Evolutionary conservation across 371 early-diverging fungal genomes (phyloP).

Genomic region (Sporodiniella umbellata): DNA sequence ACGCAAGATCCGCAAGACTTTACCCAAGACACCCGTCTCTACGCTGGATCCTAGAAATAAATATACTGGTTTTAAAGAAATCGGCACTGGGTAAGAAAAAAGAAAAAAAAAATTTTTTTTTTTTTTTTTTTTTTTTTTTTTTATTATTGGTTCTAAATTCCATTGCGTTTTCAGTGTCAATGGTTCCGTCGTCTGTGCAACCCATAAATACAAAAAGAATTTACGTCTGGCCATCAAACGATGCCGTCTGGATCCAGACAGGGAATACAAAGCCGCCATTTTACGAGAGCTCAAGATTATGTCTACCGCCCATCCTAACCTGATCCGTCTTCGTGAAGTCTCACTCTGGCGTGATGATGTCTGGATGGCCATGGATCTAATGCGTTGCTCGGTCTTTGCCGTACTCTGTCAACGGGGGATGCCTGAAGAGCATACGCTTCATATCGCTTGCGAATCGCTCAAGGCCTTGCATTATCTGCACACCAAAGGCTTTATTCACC

Average conservation of each 20-base stretch:
- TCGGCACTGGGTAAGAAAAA: constrained; percentile 52
- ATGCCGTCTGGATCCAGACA: constrained; percentile 45
- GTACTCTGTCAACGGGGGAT: constrained; percentile 50
- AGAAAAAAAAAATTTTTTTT: no score
- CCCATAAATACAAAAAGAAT: constrained; percentile 40
- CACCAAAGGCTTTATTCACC: constrained; percentile 92
- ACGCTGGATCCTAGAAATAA: constrained; percentile 43
- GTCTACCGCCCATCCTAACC: constrained; percentile 42
- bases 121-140: no score
- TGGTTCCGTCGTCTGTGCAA: constrained; percentile 44
- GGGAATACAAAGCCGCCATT: constrained; percentile 47
- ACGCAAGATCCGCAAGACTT: constrained; percentile 35
- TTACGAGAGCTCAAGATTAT: constrained; percentile 48
- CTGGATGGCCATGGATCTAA: constrained; percentile 53
- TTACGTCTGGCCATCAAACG: constrained; percentile 44
- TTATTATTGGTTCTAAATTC: no score
- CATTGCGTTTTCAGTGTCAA: constrained; percentile 36
- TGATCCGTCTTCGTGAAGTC: constrained; percentile 45
- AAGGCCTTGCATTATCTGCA: constrained; percentile 93
- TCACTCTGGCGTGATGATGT: constrained; percentile 47
- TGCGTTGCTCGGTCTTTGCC: constrained; percentile 49
- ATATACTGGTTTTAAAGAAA: constrained; percentile 44
- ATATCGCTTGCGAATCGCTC: constrained; percentile 41
- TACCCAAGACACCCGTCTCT: constrained; percentile 37
- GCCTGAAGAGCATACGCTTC: constrained; percentile 44